Base-by-base conservation (phyloP, 345 rosid genomes). In the Kandelia obovata region DNA sequence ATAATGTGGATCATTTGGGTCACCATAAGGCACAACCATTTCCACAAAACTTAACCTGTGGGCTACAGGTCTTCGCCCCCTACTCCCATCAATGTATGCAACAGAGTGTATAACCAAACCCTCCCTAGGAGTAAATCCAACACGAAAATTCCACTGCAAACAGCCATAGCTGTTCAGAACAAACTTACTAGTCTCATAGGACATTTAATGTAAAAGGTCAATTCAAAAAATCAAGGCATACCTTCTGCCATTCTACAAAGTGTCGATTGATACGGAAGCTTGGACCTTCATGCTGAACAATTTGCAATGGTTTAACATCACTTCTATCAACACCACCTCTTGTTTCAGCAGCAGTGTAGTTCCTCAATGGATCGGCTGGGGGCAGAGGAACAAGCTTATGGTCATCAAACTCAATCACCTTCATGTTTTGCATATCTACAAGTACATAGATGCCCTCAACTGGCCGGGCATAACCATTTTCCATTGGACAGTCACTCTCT, bases 1-100 rank as follows among this genome's bases (percentile, higher is more conserved):
- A 80, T 90, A 92, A 75, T 92, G 98, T 51, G 98, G 98, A 56
- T 88, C 98, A 75, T 90, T 89, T 28, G 98, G 98, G 82, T 92
- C 98, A 9, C 98, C 98, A 80, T 92, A 92, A 52, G 98, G 96
- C 72, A 92, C 98, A 70, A 92, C 96, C 95, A 92, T 90, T 85
- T 92, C 98, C 64, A 88, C 98, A 77, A 92, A 89, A 71, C 98
- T 92, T 77, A 90, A 78, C 80, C 98, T 88, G 66, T 88, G 89
- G 64, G 95, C 96, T 67, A 92, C 87, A 69, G 98, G 90, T 71
- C 98, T 86, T 72, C 96, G 81, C 68, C 98, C 98, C 75, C 92
- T 84, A 65, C 87, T 92, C 53, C 96, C 98, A 80, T 92, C 96
- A 68, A 88, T 74, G 77, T 90, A 92, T 58, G 98, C 98, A 78